Base-by-base conservation (phyloP, 1,139 yeast species). In the Yamadazyma atlantica region DNA sequence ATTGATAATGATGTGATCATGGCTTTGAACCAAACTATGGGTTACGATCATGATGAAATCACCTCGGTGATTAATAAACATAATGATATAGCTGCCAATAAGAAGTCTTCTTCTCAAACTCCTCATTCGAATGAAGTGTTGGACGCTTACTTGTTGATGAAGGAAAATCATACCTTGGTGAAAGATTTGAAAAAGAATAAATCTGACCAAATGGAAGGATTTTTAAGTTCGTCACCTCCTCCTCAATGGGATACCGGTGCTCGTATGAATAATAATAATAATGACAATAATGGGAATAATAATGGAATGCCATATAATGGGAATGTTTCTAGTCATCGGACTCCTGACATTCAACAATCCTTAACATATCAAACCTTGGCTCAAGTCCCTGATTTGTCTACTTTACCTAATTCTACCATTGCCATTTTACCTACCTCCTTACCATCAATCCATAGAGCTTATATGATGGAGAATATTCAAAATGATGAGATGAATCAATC, bases 361-460 rank as follows among this genome's bases (percentile, higher is more conserved):
- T 56, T 72, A 40, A 71, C 77, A 1, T 72, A 69, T 52, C 79
- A 73, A 53, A 71, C 78, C 2, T 60, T 73, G 41, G 72, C 75
- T 3, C 68, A 73, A 9, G 77, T 70, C 3, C 78, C 76, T 7
- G 78, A 73, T 50, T 64, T 72, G 45, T 67, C 75, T 9, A 69
- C 77, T 0, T 63, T 71, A 43, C 80, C 82, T 13, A 72, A 68
- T 46, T 74, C 81, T 15, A 87, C 96, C 2, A 89, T 92, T 45
- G 95, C 97, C 1, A 87, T 92, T 29, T 66, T 92, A 45, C 97
- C 98, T 4, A 84, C 96, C 2, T 89, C 97, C 3, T 72, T 92
- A 50, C 97, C 98, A 1, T 88, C 92, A 42, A 88, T 90, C 37
- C 98, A 92, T 57, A 73, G 96, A 34, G 97, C 97, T 3, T 87